These are phyloP conservation scores for Pneumocystis oryctolagi DNA, from an alignment of 1,139 yeast genomes.

Conservation along the genomic window DNA sequence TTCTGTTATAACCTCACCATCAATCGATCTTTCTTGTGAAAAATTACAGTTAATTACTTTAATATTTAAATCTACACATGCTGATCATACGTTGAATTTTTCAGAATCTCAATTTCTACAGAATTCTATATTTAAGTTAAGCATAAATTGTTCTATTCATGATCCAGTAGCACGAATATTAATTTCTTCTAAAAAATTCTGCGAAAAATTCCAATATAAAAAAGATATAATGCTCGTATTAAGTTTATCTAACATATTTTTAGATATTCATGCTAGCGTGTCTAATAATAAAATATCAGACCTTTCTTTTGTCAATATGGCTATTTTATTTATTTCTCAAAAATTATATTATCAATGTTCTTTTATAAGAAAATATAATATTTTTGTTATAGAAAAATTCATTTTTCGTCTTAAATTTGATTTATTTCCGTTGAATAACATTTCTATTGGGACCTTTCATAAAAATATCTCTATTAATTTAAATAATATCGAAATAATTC, in stretches of 20 bases:
- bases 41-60: slow-evolving; percentile 13
- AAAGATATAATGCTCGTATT: slow-evolving; percentile 15
- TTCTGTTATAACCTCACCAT: slow-evolving; percentile 27
- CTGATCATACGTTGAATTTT: neutral
- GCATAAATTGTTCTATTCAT: slow-evolving; percentile 24
- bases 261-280: slow-evolving; percentile 23
- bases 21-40: slow-evolving; percentile 21
- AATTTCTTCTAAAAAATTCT: slow-evolving; percentile 4
- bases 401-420: neutral
- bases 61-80: neutral
- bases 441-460: neutral
- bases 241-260: slow-evolving; percentile 17
- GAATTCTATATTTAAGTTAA: slow-evolving; percentile 21
- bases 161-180: slow-evolving; percentile 27
- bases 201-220: slow-evolving; percentile 1
- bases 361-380: neutral
- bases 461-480: neutral
- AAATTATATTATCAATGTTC: neutral
- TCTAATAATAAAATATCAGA: slow-evolving; percentile 19
- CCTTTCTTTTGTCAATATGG: slow-evolving; percentile 19
- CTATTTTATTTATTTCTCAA: slow-evolving; percentile 20
- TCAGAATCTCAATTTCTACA: neutral
- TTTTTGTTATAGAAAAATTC: neutral
- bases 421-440: neutral
- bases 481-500: neutral